Percentiles rank a stretch among this genome's conserved stretches.
phyloP scores from a whole-genome alignment of 768 basidiomycete species.

The Psilocybe subaeruginosa region DNA sequence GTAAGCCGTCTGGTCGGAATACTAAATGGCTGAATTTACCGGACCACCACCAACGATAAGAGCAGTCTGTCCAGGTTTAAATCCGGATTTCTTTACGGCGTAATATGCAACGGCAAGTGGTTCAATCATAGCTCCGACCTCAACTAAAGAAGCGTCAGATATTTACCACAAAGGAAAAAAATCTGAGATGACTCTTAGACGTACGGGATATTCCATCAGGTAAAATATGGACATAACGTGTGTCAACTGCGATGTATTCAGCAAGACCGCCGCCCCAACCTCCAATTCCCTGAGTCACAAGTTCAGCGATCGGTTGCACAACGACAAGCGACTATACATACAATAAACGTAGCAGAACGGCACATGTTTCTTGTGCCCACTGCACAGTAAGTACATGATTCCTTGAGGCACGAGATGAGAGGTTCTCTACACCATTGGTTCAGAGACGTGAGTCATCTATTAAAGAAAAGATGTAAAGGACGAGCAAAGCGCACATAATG shows the following conservation, averaged over 20 bases:
- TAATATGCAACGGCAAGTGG: slow-evolving; percentile 51
- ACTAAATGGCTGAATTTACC: slow-evolving; percentile 26
- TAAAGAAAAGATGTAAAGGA: neutral
- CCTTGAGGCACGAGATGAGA: slow-evolving; percentile 39
- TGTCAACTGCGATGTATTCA: slow-evolving; percentile 41
- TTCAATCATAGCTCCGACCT: slow-evolving; percentile 49
- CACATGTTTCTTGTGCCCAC: slow-evolving; percentile 37
- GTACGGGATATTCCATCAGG: slow-evolving; percentile 40
- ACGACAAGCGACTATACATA: slow-evolving; percentile 19
- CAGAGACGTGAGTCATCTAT: neutral
- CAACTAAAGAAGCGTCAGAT: slow-evolving; percentile 32
- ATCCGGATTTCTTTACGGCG: slow-evolving; percentile 42
- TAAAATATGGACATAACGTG: slow-evolving; percentile 37
- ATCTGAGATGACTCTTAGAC: slow-evolving; percentile 10
- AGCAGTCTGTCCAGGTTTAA: slow-evolving; percentile 38
- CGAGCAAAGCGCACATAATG: slow-evolving; percentile 27
- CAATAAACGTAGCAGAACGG: slow-evolving; percentile 35
- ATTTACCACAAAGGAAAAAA: neutral
- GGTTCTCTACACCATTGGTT: slow-evolving; percentile 37
- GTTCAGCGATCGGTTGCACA: neutral
- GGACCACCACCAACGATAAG: slow-evolving; percentile 50
- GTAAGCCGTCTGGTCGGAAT: neutral
- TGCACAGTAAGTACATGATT: slow-evolving; percentile 36
- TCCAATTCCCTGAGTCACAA: slow-evolving; percentile 34
- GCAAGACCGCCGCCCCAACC: slow-evolving; percentile 47